Base-by-base conservation (phyloP, 2,329 filamentous ascomycete species). In the Scleromitrula shiraiana region DNA sequence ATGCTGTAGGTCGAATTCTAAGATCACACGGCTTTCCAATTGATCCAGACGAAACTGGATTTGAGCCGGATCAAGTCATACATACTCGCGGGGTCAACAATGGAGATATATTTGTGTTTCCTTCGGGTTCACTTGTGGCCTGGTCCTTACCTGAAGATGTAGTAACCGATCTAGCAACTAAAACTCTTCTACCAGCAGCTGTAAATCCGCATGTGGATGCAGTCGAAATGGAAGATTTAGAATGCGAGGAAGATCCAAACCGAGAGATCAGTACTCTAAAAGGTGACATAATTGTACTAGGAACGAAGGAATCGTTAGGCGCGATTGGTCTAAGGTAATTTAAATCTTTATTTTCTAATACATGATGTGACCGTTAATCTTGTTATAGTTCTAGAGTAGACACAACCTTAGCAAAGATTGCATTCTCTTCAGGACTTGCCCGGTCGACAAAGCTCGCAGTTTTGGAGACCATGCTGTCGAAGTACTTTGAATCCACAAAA, bases 71-170 rank as follows among this genome's bases (percentile, higher is more conserved):
- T 54, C 78, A 82, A 59, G 78, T 83, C 5, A 75, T 83, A 41
- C 80, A 83, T 60, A 80, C 78, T 6, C 70, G 77, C 43, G 73
- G 73, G 7, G 71, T 75, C 50, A 76, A 79, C 62, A 74, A 80
- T 50, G 90, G 89, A 27, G 93, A 98, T 67, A 80, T 97, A 42
- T 97, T 97, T 63, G 83, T 98, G 49, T 98, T 98, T 57, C 89
- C 91, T 7, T 95, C 90, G 0, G 93, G 93, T 9, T 95, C 90
- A 10, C 77, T 97, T 7, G 93, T 97, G 5, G 84, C 88, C 20
- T 98, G 93, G 93, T 86, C 87, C 5, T 74, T 96, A 1, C 83
- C 88, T 1, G 78, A 88, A 52, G 80, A 84, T 49, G 78, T 88
- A 15, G 83, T 89, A 14, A 75, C 75, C 17, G 76, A 76, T 41